These are phyloP conservation scores for Striga hermonthica DNA, from an alignment of 305 asterid genomes.

Conservation along the genomic window DNA sequence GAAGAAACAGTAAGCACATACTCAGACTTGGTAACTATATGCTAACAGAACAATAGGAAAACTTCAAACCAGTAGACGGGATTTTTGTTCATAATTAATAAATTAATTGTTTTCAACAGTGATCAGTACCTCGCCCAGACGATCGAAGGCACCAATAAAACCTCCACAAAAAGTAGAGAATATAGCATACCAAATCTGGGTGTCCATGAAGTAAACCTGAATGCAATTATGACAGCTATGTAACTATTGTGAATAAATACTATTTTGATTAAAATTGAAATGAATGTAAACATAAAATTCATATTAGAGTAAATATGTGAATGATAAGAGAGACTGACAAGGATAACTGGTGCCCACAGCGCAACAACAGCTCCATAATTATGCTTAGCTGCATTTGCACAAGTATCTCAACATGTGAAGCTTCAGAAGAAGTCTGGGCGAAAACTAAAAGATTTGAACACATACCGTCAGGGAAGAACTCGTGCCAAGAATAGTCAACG, in stretches of 20 bases:
- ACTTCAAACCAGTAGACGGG: constrained; percentile 18
- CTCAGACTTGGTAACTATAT: constrained; percentile 14
- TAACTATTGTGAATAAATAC: constrained; percentile 21
- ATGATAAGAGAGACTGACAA: constrained; percentile 44
- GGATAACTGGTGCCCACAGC: constrained; percentile 67
- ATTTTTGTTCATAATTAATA: constrained; percentile 18
- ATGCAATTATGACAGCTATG: constrained; percentile 27
- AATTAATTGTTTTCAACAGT: constrained; percentile 20
- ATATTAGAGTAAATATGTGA: constrained; percentile 25
- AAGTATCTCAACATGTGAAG: constrained; percentile 34
- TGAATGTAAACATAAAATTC: constrained; percentile 11
- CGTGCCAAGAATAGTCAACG: constrained; percentile 76
- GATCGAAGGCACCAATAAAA: constrained; percentile 80
- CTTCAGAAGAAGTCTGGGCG: constrained; percentile 22
- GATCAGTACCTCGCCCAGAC: constrained; percentile 70
- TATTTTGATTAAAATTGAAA: constrained; percentile 24
- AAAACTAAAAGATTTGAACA: constrained; percentile 23
- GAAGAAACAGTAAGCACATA: constrained; percentile 6
- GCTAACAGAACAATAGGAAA: constrained; percentile 10
- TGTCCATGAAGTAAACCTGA: constrained; percentile 88
- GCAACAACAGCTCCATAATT: constrained; percentile 65
- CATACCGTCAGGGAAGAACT: constrained; percentile 70
- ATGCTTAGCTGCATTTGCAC: constrained; percentile 48
- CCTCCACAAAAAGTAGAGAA: constrained; percentile 80
- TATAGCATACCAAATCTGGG: constrained; percentile 77